Base-by-base conservation (phyloP, 2,329 filamentous ascomycete species). In the Rutstroemia sp. region DNA sequence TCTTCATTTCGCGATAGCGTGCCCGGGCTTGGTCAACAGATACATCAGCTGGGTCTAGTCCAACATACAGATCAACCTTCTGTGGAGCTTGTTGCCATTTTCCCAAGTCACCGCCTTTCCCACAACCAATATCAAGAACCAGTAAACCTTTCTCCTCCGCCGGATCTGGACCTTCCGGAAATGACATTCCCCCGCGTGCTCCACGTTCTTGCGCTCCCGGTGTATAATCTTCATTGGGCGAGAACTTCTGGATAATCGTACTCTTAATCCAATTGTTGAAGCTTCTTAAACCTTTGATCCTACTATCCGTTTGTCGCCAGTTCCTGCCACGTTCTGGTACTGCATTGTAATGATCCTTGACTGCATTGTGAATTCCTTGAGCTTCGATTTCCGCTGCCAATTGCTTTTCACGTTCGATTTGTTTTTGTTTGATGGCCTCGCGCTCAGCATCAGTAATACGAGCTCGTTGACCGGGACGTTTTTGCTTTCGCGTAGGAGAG, bases 241-340 rank as follows among this genome's bases (percentile, higher is more conserved):
- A 90, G 73, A 96, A 97, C 70, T 96, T 96, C 70, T 97, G 92
- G 64, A 99, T 97, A 64, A 97, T 83, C 50, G 89, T 92, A 69
- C 90, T 96, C 78, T 99, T 99, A 73, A 99, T 82, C 94, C 94
- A 99, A 72, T 99, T 99, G 75, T 99, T 99, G 77, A 96, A 94
- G 63, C 88, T 89, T 53, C 94, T 84, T 53, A 99, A 76, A 0
- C 94, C 94, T 74, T 95, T 96, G 76, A 99, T 99, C 67, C 89
- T 87, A 71, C 89, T 95, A 67, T 95, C 91, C 6, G 90, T 95
- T 70, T 88, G 90, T 50, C 94, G 84, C 92, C 94, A 99, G 67
- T 96, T 91, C 54, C 92, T 84, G 12, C 94, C 94, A 30, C 92
- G 83, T 75, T 99, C 88, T 0, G 92, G 92, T 0, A 97, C 92